Evolutionary conservation across 2,329 filamentous ascomycete genomes (phyloP), one percentile per base, ranked within the genome.

Genomic region (Fusarium vanettenii): DNA sequence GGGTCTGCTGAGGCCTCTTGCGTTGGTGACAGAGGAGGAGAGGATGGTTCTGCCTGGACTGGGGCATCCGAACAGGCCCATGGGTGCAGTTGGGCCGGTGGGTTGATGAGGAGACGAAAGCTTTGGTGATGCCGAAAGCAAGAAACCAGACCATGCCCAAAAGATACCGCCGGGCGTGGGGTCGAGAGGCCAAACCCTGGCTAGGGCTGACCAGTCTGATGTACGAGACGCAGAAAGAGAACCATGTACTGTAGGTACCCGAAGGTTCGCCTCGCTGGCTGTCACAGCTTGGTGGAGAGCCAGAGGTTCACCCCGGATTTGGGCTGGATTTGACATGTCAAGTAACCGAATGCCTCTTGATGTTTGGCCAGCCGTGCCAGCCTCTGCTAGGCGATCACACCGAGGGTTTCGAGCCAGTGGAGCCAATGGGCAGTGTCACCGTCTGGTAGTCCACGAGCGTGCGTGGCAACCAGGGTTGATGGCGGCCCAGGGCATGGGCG

Each of bases 271-370:
- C 70, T 71, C 57, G 67, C 43, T 75, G 69, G 72, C 60, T 72
- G 76, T 78, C 72, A 67, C 76, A 78, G 69, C 57, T 76, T 70
- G 67, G 74, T 74, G 76, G 76, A 72, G 73, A 77, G 73, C 66
- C 45, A 60, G 56, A 64, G 48, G 60, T 69, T 67, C 75, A 76
- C 73, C 76, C 76, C 76, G 37, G 76, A 78, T 78, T 78, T 70
- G 59, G 68, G 65, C 55, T 69, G 64, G 63, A 68, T 63, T 74
- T 60, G 75, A 73, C 52, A 66, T 72, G 61, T 64, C 59, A 70
- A 66, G 56, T 31, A 59, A 52, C 29, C 29, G 22, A 56, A 56
- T 67, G 64, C 55, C 56, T 65, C 52, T 65, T 69, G 71, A 68
- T 60, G 63, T 64, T 60, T 74, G 66, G 65, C 57, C 56, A 41